A percentile compares a stretch with the other conserved stretches of the same genome.
Evolutionary conservation across 257 asterid genomes (phyloP).

Genomic region (Solanum rostratum): DNA sequence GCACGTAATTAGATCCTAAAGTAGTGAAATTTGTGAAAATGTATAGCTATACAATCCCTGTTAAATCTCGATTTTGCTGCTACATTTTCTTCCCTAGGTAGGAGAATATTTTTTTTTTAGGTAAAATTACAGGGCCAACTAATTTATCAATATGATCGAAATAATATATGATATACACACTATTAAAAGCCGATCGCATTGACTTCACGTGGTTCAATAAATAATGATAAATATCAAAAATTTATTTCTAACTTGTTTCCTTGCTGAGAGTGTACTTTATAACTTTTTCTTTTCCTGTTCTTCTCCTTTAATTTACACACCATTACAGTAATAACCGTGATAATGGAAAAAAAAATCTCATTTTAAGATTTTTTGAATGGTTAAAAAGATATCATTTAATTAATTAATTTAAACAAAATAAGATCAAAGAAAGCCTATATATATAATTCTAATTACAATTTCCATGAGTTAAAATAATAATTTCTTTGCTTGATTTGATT

Average conservation of each 20-base stretch:
- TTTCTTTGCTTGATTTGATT: neutral
- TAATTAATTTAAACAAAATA: neutral
- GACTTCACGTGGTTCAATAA: neutral
- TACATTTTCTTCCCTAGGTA: neutral
- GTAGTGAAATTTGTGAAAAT: neutral
- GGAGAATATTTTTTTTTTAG: neutral
- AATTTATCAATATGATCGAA: neutral
- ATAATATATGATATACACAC: too few relatives aligned
- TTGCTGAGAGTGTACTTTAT: neutral
- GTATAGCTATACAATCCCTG: neutral
- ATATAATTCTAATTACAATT: neutral
- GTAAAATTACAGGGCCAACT: neutral
- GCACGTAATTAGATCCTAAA: too few relatives aligned
- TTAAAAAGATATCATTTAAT: neutral
- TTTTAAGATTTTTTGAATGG: neutral
- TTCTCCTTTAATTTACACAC: neutral
- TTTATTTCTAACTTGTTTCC: neutral
- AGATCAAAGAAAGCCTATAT: neutral
- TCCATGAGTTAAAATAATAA: neutral
- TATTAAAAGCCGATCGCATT: too few relatives aligned
- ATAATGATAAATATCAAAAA: too few relatives aligned
- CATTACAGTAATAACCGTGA: neutral
- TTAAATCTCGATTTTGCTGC: neutral
- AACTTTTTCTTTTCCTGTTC: neutral
- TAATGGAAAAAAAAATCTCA: neutral